Evolutionary conservation across 257 asterid genomes (phyloP).

Genomic region (Lycium ferocissimum): DNA sequence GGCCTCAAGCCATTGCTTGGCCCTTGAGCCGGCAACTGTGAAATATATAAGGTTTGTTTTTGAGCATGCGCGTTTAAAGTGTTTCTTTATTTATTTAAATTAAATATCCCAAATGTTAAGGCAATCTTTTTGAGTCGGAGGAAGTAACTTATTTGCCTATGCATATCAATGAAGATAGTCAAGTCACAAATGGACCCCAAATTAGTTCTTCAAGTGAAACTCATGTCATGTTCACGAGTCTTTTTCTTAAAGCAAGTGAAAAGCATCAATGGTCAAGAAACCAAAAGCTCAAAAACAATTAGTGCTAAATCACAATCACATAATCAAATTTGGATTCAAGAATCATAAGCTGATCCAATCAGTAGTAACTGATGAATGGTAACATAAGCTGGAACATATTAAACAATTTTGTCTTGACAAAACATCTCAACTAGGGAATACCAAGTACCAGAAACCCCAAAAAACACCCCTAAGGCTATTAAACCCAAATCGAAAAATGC

Average conservation of each 20-base stretch:
- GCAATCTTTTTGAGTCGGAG: no score
- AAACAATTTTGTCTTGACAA: background rate
- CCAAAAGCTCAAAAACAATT: background rate
- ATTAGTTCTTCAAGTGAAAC: no score
- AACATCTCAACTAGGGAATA: conserved; percentile 36
- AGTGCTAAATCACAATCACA: background rate
- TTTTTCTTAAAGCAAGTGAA: background rate
- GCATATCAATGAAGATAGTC: no score
- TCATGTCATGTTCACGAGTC: no score
- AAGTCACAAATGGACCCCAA: no score
- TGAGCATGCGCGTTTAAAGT: no score
- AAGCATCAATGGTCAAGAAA: background rate
- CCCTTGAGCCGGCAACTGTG: no score
- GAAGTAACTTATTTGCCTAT: no score
- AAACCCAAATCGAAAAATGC: conserved; percentile 32
- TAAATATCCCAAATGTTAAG: no score
- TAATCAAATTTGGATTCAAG: background rate
- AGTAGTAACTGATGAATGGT: background rate
- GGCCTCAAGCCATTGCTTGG: no score
- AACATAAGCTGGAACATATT: background rate
- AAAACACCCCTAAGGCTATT: conserved; percentile 24
- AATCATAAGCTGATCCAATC: background rate
- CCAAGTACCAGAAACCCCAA: conserved; percentile 42
- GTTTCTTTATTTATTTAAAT: no score
- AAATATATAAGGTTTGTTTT: no score